phyloP scores from a whole-genome alignment of 73 alveolate species.

The Blepharisma japonicum region DNA sequence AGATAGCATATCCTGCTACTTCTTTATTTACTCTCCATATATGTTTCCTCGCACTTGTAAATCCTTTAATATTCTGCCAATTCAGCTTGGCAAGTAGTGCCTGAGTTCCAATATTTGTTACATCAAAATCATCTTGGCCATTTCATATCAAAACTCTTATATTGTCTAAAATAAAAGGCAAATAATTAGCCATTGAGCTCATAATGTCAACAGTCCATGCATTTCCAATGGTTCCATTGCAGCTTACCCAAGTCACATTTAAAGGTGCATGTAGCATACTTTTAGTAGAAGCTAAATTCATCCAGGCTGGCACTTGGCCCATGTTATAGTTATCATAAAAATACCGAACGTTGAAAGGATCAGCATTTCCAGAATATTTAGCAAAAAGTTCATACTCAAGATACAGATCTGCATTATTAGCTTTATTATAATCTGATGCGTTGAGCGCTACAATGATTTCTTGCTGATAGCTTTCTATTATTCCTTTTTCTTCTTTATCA shows the following conservation, averaged over 20 bases:
- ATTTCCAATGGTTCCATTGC: conserved; percentile 50
- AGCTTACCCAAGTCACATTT: conserved; percentile 48
- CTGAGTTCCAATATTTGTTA: conserved; percentile 59
- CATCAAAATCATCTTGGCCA: conserved; percentile 63
- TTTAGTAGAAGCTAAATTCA: conserved; percentile 18
- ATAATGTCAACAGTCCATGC: conserved; percentile 57
- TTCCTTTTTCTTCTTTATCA: background rate
- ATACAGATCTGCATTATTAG: too few relatives aligned
- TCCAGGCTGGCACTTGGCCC: background rate
- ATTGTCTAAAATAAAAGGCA: conserved; percentile 32
- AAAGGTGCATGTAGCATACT: conserved; percentile 41
- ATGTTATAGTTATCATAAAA: background rate
- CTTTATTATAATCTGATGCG: too few relatives aligned
- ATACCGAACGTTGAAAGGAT: too few relatives aligned
- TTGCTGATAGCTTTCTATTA: background rate
- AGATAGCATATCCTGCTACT: background rate
- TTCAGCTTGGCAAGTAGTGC: conserved; percentile 44
- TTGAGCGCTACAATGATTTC: too few relatives aligned
- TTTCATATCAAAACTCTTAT: conserved; percentile 49
- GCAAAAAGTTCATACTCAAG: too few relatives aligned
- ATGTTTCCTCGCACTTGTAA: conserved; percentile 39
- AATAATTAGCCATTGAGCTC: conserved; percentile 42
- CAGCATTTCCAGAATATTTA: too few relatives aligned
- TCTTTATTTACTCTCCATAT: conserved; percentile 36
- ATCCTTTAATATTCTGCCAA: conserved; percentile 43